Evolutionary conservation across 495 filamentous ascomycete genomes (phyloP), one percentile per base, ranked within the genome.

Genomic region (Rusavskia elegans): DNA sequence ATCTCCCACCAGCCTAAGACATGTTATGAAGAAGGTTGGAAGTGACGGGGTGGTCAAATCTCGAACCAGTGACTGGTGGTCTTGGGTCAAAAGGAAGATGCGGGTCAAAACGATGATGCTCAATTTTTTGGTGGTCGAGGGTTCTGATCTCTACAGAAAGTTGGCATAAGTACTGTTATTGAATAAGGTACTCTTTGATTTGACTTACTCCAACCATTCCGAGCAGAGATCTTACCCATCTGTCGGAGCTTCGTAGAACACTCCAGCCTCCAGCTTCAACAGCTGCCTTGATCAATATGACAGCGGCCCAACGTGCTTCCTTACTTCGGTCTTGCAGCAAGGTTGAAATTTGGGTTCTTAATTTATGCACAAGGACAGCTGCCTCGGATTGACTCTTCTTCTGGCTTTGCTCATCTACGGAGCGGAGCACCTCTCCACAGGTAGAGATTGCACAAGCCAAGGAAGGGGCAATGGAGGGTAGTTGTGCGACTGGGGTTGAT

Each of bases 31-130:
- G 57, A 87, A 93, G 5, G 72, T 68, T 16, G 85, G 80, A 14
- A 96, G 71, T 17, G 79, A 83, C 10, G 89, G 89, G 3, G 87
- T 93, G 2, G 85, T 88, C 55, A 93, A 84, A 61, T 95, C 88
- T 57, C 88, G 73, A n/a, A 89, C 72, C 21, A 94, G 71, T 17
- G 84, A 88, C 38, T 80, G 84, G 66, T 87, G 84, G 48, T 80
- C 78, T 57, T 87, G 87, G 51, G 85, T 83, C 21, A 89, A 72
- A 50, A 80, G 72, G 71, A 87, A 94, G 52, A 93, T 88, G 56
- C 83, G 82, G 20, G 84, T 85, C 54, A 94, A 61, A 25, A 84
- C 77, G 51, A 92, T 76, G 30, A 93, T 71, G 60, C 73, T 75
- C 54, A 94, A 69, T 63, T 81, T 80, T 62, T 87, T 87, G 5